Evolutionary conservation across 2,329 filamentous ascomycete genomes (phyloP).

Genomic region (Aureobasidium sp.): DNA sequence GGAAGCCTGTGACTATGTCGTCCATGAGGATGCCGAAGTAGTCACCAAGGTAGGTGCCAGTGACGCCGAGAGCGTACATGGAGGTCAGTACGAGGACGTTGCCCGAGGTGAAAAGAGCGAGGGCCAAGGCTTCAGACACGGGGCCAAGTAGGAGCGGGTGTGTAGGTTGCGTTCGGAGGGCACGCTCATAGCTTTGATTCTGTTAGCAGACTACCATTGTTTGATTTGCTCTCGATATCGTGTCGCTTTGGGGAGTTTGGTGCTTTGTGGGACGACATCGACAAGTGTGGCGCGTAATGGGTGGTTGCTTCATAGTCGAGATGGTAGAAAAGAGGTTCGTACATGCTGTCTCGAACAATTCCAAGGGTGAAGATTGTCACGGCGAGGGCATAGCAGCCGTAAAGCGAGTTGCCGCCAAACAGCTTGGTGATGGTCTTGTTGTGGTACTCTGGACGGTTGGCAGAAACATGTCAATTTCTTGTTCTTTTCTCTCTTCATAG

Average conservation of each 20-base stretch:
- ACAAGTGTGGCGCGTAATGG: background rate
- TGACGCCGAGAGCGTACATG: constrained; percentile 87
- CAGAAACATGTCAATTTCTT: background rate
- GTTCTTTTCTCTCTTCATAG: background rate
- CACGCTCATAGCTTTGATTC: constrained; percentile 64
- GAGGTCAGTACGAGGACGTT: constrained; percentile 81
- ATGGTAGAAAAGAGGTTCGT: constrained; percentile 17
- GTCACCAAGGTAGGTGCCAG: constrained; percentile 92
- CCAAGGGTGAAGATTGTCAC: constrained; percentile 85
- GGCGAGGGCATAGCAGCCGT: constrained; percentile 85
- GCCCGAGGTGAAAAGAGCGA: constrained; percentile 61
- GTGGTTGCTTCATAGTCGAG: background rate
- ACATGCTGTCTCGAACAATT: constrained; percentile 65
- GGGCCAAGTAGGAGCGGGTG: constrained; percentile 61
- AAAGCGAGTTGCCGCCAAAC: constrained; percentile 66
- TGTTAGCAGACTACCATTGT: background rate
- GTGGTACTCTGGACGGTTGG: constrained; percentile 62
- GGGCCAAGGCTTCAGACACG: constrained; percentile 54
- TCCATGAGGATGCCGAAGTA: constrained; percentile 99
- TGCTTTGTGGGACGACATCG: background rate
- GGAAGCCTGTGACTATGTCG: constrained; percentile 84
- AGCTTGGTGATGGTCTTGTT: constrained; percentile 81
- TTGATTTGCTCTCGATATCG: background rate
- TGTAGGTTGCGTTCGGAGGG: constrained; percentile 65
- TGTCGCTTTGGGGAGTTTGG: constrained; percentile 6